Conservation (phyloP, 129 eudicot species). For the Apium graveolens region DNA sequence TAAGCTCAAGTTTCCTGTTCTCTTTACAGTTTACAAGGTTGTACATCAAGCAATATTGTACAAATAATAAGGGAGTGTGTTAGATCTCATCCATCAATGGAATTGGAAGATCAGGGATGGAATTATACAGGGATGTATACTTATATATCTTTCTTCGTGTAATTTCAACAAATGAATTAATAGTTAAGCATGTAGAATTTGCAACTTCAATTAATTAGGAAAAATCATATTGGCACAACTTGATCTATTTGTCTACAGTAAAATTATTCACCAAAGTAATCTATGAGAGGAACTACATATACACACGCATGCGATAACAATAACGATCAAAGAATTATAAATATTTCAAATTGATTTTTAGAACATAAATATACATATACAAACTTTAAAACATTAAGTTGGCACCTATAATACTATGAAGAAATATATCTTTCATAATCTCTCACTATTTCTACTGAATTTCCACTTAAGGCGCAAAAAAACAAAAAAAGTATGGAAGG, state of each 20-base stretch:
- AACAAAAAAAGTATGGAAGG: no score
- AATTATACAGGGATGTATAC: background rate
- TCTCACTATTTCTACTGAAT: no score
- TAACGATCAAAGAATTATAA: no score
- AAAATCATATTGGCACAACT: background rate
- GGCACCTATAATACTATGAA: no score
- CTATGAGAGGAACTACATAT: no score
- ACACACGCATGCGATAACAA: no score
- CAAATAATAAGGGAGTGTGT: background rate
- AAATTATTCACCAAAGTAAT: no score
- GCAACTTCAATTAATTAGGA: background rate
- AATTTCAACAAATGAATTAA: background rate
- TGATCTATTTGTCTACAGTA: background rate
- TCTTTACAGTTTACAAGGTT: background rate
- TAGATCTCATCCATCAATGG: background rate
- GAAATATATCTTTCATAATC: no score
- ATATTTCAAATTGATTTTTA: no score
- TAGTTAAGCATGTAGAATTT: background rate
- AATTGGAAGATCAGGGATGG: background rate
- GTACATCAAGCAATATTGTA: background rate
- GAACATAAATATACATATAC: no score
- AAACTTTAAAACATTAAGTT: no score
- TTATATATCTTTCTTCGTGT: background rate
- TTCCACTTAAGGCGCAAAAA: no score
- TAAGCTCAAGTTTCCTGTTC: background rate